These are phyloP conservation scores for Helianthus annuus DNA, from an alignment of 129 eudicot species.

Conservation along the genomic window HanXRQr2.0-SUNRISE NC_035441.2:139183835-139184334, in stretches of 20 bases:
- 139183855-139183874: conserved; percentile 3
- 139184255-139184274: conserved; percentile 89
- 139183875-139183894: neutral
- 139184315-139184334: conserved; percentile 96
- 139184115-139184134: conserved; percentile 95
- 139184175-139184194: conserved; percentile 13
- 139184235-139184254: conserved; percentile 85
- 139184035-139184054: conserved; percentile 23
- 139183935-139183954: conserved; percentile 84
- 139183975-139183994: neutral
- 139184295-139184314: conserved; percentile 84
- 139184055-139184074: conserved; percentile 97
- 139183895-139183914: conserved; percentile 60
- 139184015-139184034: neutral
- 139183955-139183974: conserved; percentile 88
- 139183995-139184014: neutral
- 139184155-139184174: conserved; percentile 7
- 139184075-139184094: conserved; percentile 85
- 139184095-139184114: conserved; percentile 83
- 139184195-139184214: conserved; percentile 22
- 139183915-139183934: conserved; percentile 79
- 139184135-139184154: conserved; percentile 69
- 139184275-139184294: conserved; percentile 87
- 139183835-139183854: neutral
- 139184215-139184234: conserved; percentile 92